Percentiles rank a stretch among this genome's conserved stretches.
Evolutionary conservation across 148 eudicot species (phyloP).

Genomic region (Nepenthes gracilis): DNA sequence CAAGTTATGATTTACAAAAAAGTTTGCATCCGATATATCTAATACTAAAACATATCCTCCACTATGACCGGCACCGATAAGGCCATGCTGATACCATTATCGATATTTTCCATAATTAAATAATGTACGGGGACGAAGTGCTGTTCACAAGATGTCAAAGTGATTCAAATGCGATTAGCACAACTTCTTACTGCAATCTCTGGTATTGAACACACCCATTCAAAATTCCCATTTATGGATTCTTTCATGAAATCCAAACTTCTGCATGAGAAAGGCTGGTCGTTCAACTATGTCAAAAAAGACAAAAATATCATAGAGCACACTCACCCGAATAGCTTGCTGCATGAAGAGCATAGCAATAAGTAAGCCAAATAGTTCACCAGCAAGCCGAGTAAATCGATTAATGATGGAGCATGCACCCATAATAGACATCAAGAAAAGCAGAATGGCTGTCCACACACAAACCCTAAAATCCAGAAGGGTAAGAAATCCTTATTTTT

Average conservation of each 20-base stretch:
- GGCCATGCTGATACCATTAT: too few species aligned
- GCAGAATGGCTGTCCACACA: constrained; percentile 92
- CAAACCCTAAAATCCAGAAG: constrained; percentile 56
- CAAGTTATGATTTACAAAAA: too few species aligned
- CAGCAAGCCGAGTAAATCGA: constrained; percentile 92
- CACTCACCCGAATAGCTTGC: constrained; percentile 85
- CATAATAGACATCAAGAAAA: constrained; percentile 75
- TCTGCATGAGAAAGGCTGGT: too few species aligned
- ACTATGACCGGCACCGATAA: too few species aligned
- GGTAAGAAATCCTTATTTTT: background rate
- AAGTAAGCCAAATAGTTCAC: constrained; percentile 91
- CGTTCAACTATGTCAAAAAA: too few species aligned
- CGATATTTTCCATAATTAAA: too few species aligned
- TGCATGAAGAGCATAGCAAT: constrained; percentile 99
- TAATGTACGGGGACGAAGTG: background rate
- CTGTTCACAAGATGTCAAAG: background rate
- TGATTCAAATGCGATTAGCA: background rate
- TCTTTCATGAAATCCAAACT: too few species aligned
- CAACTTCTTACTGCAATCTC: background rate
- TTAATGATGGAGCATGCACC: constrained; percentile 98
- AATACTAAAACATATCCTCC: too few species aligned
- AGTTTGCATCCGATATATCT: too few species aligned
- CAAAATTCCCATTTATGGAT: too few species aligned
- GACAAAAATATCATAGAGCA: background rate
- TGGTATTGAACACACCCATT: too few species aligned